Evolutionary conservation across 129 eudicot genomes (phyloP), one percentile per base, ranked within the genome.

Genomic region (Artemisia tridentata): DNA sequence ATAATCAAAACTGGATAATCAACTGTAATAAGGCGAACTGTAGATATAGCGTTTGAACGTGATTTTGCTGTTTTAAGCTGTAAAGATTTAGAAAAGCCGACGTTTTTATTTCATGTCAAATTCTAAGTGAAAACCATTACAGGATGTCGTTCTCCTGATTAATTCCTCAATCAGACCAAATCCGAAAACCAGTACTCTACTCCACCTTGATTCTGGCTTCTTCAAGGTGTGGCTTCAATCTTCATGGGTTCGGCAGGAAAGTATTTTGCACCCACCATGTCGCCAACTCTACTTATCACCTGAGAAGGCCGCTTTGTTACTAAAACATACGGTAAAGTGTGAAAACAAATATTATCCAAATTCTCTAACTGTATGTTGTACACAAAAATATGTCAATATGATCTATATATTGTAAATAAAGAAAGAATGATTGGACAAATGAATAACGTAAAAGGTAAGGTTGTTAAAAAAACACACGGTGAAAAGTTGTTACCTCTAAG

Each of bases 161-260:
- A 55, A 18, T 55, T 55, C 60, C 13, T 12, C 11, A 11, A 15
- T 53, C 59, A 55, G 19, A 8, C 4, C 61, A 55, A 55, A 3
- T 14, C 7, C 19, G 17, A 16, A 9, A 55, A 54, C 20, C 59
- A 17, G 0, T 2, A 16, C 14, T 23, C 27, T 18, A 12, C 3
- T 18, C 29, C 27, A 81, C 72, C 80, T 89, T 92, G 17, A 82
- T 67, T 65, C 84, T 80, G 83, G 70, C 77, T 34, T 81, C 95
- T 50, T 87, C 95, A 68, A 82, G 83, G 77, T 89, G 92, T 65
- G 84, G 77, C 73, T 87, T 89, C n/a, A n/a, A n/a, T n/a, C n/a
- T n/a, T n/a, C 60, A 83, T 84, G 56, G 98, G 96, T 71, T 92
- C 96, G 7, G 96, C 96, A 0, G 98, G 98, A 65, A 93, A 93